Conservation (phyloP, 176 grass and related monocot genomes). For the Puya raimondii region DNA sequence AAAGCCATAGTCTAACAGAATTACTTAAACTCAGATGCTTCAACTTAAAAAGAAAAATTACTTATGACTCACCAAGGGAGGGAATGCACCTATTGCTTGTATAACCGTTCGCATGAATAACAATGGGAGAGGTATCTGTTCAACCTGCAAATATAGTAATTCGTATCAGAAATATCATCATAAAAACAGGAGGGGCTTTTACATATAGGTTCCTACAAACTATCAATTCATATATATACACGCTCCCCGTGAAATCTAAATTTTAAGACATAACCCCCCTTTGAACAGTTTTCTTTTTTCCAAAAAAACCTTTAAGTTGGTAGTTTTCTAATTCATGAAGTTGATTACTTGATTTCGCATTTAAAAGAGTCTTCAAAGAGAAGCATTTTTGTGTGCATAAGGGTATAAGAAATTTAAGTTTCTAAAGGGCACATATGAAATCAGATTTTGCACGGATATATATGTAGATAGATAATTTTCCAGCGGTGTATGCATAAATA, state of each 20-base stretch:
- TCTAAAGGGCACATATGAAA: too few relatives aligned
- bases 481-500: background rate
- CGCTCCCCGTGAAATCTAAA: background rate
- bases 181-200: too few relatives aligned
- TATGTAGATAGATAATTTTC: background rate
- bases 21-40: background rate
- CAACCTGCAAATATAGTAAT: constrained; percentile 53
- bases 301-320: too few relatives aligned
- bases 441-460: background rate
- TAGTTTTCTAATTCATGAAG: too few relatives aligned
- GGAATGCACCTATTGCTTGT: constrained; percentile 76
- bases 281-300: too few relatives aligned
- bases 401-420: too few relatives aligned
- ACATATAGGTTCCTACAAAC: too few relatives aligned
- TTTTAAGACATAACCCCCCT: too few relatives aligned
- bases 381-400: too few relatives aligned
- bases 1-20: background rate
- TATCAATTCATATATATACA: too few relatives aligned
- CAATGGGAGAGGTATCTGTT: constrained; percentile 95
- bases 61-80: constrained; percentile 62
- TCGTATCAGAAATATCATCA: background rate
- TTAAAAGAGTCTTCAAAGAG: too few relatives aligned
- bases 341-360: too few relatives aligned
- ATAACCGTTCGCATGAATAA: constrained; percentile 98
- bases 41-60: background rate